Conservation (phyloP, 2,329 filamentous ascomycete genomes). For the Alternaria incomplexa region DNA sequence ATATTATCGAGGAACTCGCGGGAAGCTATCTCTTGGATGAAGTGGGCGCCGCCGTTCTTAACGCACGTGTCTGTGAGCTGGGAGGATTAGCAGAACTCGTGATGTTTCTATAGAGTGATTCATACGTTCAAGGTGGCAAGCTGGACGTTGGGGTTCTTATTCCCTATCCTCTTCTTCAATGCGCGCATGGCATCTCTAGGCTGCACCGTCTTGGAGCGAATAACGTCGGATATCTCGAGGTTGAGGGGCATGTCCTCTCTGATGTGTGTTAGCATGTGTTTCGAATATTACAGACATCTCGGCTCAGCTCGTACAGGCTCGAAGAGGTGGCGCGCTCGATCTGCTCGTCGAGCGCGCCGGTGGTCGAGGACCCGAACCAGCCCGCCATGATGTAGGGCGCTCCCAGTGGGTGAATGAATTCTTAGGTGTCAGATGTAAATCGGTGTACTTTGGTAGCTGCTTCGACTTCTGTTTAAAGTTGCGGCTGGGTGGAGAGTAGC, state of each 20-base stretch:
- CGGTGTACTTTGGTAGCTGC: no score
- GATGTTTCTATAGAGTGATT: neutral
- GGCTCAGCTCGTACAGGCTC: conserved; percentile 71
- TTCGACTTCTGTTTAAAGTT: neutral
- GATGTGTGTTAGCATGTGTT: conserved; percentile 17
- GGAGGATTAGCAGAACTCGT: conserved; percentile 13
- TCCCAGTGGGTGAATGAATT: neutral
- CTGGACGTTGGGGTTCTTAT: conserved; percentile 97
- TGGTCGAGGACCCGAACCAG: conserved; percentile 86
- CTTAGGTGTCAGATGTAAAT: neutral
- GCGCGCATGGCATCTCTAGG: conserved; percentile 98
- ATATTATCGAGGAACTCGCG: conserved; percentile 99
- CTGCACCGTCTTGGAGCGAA: conserved; percentile 95
- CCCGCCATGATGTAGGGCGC: conserved; percentile 73
- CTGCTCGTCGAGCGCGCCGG: conserved; percentile 93
- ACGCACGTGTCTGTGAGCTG: conserved; percentile 96
- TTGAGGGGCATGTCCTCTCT: conserved; percentile 97
- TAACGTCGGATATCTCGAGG: conserved; percentile 96
- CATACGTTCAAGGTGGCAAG: conserved; percentile 88
- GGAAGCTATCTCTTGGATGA: conserved; percentile 92
- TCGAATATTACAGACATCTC: neutral
- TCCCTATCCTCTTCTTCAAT: conserved; percentile 89
- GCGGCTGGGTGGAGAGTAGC: neutral
- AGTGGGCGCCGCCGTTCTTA: conserved; percentile 96
- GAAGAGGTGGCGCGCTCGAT: conserved; percentile 93